Evolutionary conservation across 805 yeast species (phyloP).

Genomic region (Yarrowia deformans): DNA sequence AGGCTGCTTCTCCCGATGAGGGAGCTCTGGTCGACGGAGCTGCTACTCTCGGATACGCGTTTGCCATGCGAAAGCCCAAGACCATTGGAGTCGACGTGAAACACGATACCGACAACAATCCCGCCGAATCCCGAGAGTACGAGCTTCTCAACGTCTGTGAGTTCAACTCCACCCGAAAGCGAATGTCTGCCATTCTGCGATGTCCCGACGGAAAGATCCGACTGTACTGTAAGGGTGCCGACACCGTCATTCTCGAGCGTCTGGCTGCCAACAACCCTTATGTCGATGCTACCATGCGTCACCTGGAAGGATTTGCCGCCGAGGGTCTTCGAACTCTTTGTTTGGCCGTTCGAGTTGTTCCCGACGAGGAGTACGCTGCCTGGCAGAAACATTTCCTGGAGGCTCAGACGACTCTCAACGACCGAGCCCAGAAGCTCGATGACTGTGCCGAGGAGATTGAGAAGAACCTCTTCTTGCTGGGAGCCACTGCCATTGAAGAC

Average conservation of each 20-base stretch:
- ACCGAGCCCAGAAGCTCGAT: slow-evolving; percentile 79
- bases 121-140: slow-evolving; percentile 63
- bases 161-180: slow-evolving; percentile 94
- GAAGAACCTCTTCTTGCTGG: slow-evolving; percentile 75
- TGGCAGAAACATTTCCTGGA: slow-evolving; percentile 75
- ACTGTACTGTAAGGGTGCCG: slow-evolving; percentile 96
- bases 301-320: slow-evolving; percentile 94
- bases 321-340: slow-evolving; percentile 96
- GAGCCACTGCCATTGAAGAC: slow-evolving; percentile 99
- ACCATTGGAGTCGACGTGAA: slow-evolving; percentile 69
- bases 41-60: slow-evolving; percentile 83
- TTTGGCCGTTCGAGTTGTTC: slow-evolving; percentile 81
- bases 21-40: slow-evolving; percentile 99
- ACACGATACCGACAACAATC: slow-evolving; percentile 32
- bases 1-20: slow-evolving; percentile 99
- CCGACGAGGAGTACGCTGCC: slow-evolving; percentile 74
- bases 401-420: slow-evolving; percentile 81
- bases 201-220: slow-evolving; percentile 93
- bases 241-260: slow-evolving; percentile 91
- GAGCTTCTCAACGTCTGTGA: slow-evolving; percentile 92
- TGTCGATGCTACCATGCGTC: slow-evolving; percentile 80
- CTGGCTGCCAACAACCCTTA: slow-evolving; percentile 74
- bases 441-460: slow-evolving; percentile 91
- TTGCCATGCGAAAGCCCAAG: slow-evolving; percentile 84
- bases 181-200: slow-evolving; percentile 95